A percentile compares a stretch with the other conserved stretches of the same genome.
Conservation (phyloP, 1,284 basidiomycete genomes). For the Pholiota adiposa region DNA sequence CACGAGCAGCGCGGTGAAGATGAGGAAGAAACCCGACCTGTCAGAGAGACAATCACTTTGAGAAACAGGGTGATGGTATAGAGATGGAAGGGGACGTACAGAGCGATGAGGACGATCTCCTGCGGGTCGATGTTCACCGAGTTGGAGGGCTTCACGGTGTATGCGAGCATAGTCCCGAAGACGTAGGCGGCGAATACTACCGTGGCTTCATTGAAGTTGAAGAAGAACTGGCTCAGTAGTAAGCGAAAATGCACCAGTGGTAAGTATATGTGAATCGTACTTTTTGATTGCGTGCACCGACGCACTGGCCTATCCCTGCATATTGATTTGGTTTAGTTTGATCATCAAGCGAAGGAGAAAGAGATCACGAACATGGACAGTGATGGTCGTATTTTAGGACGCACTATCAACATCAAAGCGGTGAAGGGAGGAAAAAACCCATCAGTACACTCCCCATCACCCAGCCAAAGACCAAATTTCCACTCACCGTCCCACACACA, state of each 20-base stretch:
- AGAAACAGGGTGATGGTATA: neutral
- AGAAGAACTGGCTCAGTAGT: constrained; percentile 56
- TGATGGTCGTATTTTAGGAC: constrained; percentile 80
- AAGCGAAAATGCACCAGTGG: neutral
- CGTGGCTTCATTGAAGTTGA: constrained; percentile 71
- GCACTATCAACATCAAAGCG: no score
- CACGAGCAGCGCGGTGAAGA: constrained; percentile 70
- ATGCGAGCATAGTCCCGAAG: constrained; percentile 57
- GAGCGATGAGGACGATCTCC: constrained; percentile 64
- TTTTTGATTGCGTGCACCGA: constrained; percentile 82
- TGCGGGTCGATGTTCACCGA: constrained; percentile 48
- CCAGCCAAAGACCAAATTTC: neutral
- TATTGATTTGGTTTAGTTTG: neutral
- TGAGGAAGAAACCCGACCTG: constrained; percentile 65
- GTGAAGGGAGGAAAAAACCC: constrained; percentile 1
- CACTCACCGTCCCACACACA: constrained; percentile 66
- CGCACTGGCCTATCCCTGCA: constrained; percentile 81
- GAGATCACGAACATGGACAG: constrained; percentile 59
- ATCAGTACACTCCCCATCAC: neutral
- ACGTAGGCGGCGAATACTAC: constrained; percentile 61
- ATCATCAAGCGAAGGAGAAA: constrained; percentile 1
- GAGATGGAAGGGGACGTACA: constrained; percentile 52
- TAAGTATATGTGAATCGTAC: constrained; percentile 29
- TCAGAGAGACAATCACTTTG: neutral
- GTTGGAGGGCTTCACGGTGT: constrained; percentile 40